Evolutionary conservation across 768 basidiomycete genomes (phyloP).

Genomic region (Dentipellis sp.): DNA sequence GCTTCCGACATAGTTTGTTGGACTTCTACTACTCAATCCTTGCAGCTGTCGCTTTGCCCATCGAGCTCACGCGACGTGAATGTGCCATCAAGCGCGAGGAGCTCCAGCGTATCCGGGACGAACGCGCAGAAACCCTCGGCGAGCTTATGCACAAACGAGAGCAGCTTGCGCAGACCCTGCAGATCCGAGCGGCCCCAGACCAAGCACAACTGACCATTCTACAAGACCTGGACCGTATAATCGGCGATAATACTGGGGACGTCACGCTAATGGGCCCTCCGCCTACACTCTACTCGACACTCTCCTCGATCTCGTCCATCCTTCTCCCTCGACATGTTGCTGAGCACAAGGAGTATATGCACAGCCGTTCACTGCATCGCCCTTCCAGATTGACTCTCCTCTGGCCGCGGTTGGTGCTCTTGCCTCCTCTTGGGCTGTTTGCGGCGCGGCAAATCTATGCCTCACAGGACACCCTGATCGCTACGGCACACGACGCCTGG

Average conservation of each 20-base stretch:
- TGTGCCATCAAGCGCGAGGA: conserved; percentile 48
- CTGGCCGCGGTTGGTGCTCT: conserved; percentile 77
- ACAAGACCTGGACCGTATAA: conserved; percentile 3
- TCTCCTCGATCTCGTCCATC: conserved; percentile 3
- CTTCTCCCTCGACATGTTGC: conserved; percentile 12
- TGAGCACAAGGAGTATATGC: conserved; percentile 15
- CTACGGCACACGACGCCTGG: conserved; percentile 47
- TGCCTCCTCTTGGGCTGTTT: conserved; percentile 61
- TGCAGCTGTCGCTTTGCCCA: conserved; percentile 36
- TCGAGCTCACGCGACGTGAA: conserved; percentile 59
- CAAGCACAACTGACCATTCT: conserved; percentile 8
- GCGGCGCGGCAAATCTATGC: conserved; percentile 40
- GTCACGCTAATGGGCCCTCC: neutral
- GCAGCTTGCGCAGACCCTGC: conserved; percentile 27
- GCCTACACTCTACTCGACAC: neutral
- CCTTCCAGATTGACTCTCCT: conserved; percentile 60
- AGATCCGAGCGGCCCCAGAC: conserved; percentile 5
- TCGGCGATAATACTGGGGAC: conserved; percentile 5
- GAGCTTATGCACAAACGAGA: conserved; percentile 46
- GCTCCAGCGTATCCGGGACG: conserved; percentile 57
- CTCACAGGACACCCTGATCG: conserved; percentile 47
- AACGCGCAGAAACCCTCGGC: conserved; percentile 61
- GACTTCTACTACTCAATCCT: conserved; percentile 13
- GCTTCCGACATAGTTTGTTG: conserved; percentile 5
- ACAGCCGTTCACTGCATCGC: conserved; percentile 38